Evolutionary conservation across 2,329 filamentous ascomycete genomes (phyloP), one percentile per base, ranked within the genome.

Genomic region (Dothideomycetidae sp.): DNA sequence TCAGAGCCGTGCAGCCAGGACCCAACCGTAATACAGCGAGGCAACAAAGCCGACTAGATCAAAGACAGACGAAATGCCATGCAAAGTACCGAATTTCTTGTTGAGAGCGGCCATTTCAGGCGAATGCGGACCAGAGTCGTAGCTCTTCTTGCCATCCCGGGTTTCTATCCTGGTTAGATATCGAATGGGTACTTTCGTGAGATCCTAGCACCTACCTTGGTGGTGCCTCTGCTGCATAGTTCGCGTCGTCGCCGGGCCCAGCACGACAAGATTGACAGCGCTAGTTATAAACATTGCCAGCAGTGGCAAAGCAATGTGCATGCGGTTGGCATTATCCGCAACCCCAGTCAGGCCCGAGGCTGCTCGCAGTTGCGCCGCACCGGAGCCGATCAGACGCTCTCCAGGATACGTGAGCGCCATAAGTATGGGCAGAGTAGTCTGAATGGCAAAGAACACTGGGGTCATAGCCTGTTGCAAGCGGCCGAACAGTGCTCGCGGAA

Each of bases 391-490:
- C 10, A 53, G 21, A 38, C 48, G 52, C 31, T 67, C 68, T n/a
- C 72, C 75, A 4, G 85, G 85, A 53, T 83, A 88, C 3, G 88
- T 94, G 39, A 92, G 54, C 13, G 80, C 78, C 12, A 94, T 64
- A 14, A 82, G 53, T 11, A 78, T 57, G 0, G 90, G 83, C 1
- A 88, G 64, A 4, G 70, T 67, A 3, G 83, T 77, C 62, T 96
- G 88, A 40, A 96, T 64, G 31, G 73, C 67, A 57, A 96, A 96
- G 67, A 93, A 98, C 50, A 83, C 69, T 21, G 84, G 84, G 63
- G 94, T 93, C 37, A 86, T 73, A 45, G 73, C 73, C 46, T 75
- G 70, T 60, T 94, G 88, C 19, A 94, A 71, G 12, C 75, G 68
- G 16, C 78, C 74, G 64, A 98, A 96, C 54, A 83, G 75, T 0